Evolutionary conservation across 2,329 filamentous ascomycete genomes (phyloP), one percentile per base, ranked within the genome.

Genomic region (Neofusicoccum parvum): DNA sequence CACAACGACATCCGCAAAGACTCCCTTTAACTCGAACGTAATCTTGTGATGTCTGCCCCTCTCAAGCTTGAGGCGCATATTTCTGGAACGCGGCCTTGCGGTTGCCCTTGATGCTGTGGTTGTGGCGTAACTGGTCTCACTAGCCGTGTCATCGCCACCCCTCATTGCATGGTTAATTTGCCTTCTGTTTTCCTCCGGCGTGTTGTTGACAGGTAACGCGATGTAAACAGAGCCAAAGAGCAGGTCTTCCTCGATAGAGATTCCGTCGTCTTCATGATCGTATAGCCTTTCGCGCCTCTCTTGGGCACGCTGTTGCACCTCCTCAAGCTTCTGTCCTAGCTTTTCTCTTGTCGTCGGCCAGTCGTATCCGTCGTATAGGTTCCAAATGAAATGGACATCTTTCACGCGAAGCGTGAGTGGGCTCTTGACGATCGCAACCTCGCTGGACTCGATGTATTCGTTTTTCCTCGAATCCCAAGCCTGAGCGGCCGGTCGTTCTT

Each of bases 221-320:
- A 99, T 97, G 80, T 97, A 99, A 64, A 99, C 97, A 0, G 95
- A 99, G 75, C 99, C 98, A 84, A 99, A 99, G 15, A 99, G 83
- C 71, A 96, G 96, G 75, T 99, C 96, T 5, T 92, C 93, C 77
- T 98, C 96, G 5, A 92, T 76, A 37, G 75, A 72, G 36, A 76
- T 71, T 5, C 77, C 74, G 5, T 94, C 91, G 49, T 94, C 90
- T 56, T 96, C 91, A 41, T 88, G 89, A 62, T 89, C 90, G 77
- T 86, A 75, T 73, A 82, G 75, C 62, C 85, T 82, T 67, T 86
- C 81, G 62, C 87, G 86, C 65, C 90, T 88, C 74, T 97, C 92
- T 53, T 90, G 88, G 1, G 92, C 93, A 75, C 90, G 92, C 49
- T 85, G 83, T 77, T 99, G 92, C 1, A 99, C 90, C 62, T 96